Evolutionary conservation across 2,329 filamentous ascomycete species (phyloP), one percentile per base, ranked within the genome.

Genomic region (Sordariomycetes sp.): DNA sequence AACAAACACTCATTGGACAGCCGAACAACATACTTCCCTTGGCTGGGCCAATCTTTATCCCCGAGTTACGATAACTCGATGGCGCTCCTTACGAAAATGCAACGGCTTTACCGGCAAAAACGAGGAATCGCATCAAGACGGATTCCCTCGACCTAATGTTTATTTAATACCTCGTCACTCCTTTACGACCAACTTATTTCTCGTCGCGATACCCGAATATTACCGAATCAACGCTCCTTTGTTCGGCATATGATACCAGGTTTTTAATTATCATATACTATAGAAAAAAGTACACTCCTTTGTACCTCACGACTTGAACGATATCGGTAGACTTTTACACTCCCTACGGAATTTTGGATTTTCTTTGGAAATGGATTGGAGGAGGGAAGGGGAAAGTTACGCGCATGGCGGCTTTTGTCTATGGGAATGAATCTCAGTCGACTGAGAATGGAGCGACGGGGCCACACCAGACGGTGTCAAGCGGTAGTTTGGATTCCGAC

Each of bases 371-470:
- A 50, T 32, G 54, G 28, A 28, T n/a, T 6, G 46, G 22, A 24
- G 22, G 46, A 24, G 11, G 20, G 20, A 14, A 24, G 2, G 20
- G 46, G 3, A 24, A 46, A 35, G 43, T 40, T 40, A 57, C 43
- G 25, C 51, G 55, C 55, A 57, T 57, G 43, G 55, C 55, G 40
- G 43, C 55, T 50, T 40, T 51, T 57, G 55, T 34, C 25, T 57
- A 40, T 57, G 40, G 55, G 51, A 57, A n/a, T n/a, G n/a, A n/a
- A n/a, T n/a, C n/a, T n/a, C n/a, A n/a, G n/a, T n/a, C n/a, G n/a
- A n/a, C n/a, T n/a, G n/a, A n/a, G n/a, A n/a, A n/a, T n/a, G n/a
- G n/a, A n/a, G n/a, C n/a, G n/a, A n/a, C n/a, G n/a, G n/a, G n/a
- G n/a, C n/a, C n/a, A n/a, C n/a, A n/a, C n/a, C n/a, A n/a, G n/a